These are phyloP conservation scores for Penicillium digitatum DNA, from an alignment of 2,329 filamentous ascomycete species.

Conservation along the genomic window DNA sequence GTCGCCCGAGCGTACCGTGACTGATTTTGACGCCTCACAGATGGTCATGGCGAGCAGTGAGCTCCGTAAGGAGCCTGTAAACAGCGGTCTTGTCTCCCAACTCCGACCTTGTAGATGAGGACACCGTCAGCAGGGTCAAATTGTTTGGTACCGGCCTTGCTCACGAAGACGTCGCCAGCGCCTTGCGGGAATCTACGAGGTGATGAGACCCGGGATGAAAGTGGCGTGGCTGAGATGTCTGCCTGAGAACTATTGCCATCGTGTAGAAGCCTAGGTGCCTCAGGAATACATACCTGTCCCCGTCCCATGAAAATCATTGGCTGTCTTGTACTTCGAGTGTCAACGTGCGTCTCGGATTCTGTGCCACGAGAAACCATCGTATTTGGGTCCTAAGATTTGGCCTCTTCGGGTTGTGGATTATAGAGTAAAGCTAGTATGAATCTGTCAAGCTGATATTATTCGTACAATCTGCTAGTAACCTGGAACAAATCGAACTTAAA, in stretches of 20 bases:
- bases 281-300: background rate
- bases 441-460: background rate
- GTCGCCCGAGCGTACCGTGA: background rate
- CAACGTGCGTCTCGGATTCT: background rate
- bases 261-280: conserved; percentile 1
- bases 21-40: background rate
- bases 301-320: conserved; percentile 1
- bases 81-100: conserved; percentile 2
- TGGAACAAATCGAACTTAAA: background rate
- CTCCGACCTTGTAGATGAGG: conserved; percentile 4
- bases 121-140: conserved; percentile 1
- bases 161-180: background rate
- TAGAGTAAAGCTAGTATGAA: background rate
- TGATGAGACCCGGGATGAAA: background rate
- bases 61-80: background rate
- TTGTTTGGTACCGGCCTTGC: background rate
- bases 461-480: background rate
- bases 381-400: background rate
- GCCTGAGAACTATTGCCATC: background rate
- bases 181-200: background rate
- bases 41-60: background rate
- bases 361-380: background rate
- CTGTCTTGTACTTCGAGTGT: conserved; percentile 2
- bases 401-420: background rate
- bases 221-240: conserved; percentile 5